Conservation (phyloP, 306 rosid species). For the Gillenia trifoliata region DNA sequence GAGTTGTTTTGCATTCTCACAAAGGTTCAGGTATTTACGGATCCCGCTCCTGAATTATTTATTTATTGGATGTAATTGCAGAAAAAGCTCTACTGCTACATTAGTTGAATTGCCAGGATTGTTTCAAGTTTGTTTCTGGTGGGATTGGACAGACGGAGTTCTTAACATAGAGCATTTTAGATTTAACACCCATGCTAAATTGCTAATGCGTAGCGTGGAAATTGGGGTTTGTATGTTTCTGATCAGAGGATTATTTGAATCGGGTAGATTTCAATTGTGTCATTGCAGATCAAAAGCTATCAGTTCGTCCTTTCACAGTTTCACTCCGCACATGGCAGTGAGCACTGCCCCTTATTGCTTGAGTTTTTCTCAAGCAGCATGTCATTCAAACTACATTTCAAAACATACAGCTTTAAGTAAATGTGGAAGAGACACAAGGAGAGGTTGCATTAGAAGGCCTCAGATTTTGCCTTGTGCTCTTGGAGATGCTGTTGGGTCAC, state of each 20-base stretch:
- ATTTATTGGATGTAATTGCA: background rate
- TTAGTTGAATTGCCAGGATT: background rate
- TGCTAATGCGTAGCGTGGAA: background rate
- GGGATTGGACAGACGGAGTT: background rate
- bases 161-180: background rate
- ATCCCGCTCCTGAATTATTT: background rate
- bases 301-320: constrained; percentile 12
- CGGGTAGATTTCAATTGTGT: constrained; percentile 22
- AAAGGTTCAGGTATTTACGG: background rate
- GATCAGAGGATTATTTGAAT: constrained; percentile 5
- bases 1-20: background rate
- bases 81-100: background rate
- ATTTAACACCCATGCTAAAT: background rate
- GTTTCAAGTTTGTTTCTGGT: background rate
- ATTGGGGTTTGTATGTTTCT: constrained; percentile 6
- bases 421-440: constrained; percentile 30
- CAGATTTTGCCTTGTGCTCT: constrained; percentile 40
- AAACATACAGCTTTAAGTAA: constrained; percentile 30
- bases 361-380: constrained; percentile 29
- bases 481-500: constrained; percentile 38
- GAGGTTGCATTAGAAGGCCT: constrained; percentile 34
- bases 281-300: constrained; percentile 26
- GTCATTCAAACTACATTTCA: constrained; percentile 25
- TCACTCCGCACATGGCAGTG: constrained; percentile 43
- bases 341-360: constrained; percentile 35